Percentiles rank a stretch among this genome's conserved stretches.
Evolutionary conservation across 192 early-diverging fungal species (phyloP).

Genomic region (Neocallimastix lanati): DNA sequence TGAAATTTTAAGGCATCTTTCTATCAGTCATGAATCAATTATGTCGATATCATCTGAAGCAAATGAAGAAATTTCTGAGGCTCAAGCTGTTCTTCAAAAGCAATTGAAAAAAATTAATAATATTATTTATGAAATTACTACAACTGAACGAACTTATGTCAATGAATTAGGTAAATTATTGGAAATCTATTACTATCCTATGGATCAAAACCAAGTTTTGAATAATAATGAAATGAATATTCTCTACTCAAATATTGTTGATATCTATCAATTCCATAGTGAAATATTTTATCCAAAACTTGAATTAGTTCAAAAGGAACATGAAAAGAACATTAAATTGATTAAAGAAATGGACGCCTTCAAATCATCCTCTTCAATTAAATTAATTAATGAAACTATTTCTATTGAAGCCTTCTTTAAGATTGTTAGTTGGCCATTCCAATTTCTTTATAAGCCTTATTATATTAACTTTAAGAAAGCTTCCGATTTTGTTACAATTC

Average conservation of each 20-base stretch:
- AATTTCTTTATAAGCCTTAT: background rate
- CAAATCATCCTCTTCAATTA: background rate
- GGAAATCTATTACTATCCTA: background rate
- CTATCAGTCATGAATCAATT: background rate
- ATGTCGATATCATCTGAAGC: too few species aligned
- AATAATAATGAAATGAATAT: background rate
- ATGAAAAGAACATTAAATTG: background rate
- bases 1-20: background rate
- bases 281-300: background rate
- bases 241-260: background rate
- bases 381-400: background rate
- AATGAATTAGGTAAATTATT: background rate
- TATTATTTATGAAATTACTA: background rate
- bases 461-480: background rate
- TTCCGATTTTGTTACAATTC: background rate
- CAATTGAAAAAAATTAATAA: background rate
- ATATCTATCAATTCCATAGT: background rate
- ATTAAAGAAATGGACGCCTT: background rate
- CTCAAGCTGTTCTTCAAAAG: background rate
- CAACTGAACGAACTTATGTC: background rate
- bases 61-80: background rate
- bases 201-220: background rate
- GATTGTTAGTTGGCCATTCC: background rate
- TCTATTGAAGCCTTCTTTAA: background rate
- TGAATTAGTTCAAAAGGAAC: background rate